Conservation (phyloP, 208 protist genomes). For the Acanthamoeba sp. region DNA sequence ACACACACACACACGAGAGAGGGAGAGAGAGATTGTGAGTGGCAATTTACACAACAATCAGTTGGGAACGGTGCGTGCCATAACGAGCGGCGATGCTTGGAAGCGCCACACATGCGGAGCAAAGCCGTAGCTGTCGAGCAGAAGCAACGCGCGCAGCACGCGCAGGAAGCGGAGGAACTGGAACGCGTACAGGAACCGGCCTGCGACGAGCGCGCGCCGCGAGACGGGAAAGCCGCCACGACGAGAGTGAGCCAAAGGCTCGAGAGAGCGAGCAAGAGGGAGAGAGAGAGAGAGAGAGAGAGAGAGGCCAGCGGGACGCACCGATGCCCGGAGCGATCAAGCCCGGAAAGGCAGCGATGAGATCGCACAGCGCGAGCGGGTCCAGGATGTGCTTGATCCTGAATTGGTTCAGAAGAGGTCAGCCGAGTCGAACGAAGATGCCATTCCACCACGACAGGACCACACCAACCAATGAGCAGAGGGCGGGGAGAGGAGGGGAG, state of each 20-base stretch:
- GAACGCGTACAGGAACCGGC: constrained; percentile 44
- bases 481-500: neutral
- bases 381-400: constrained; percentile 30
- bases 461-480: neutral
- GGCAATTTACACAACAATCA: neutral
- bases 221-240: too few relatives aligned
- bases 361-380: neutral
- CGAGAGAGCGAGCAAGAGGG: too few relatives aligned
- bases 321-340: neutral
- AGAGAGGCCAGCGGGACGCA: neutral
- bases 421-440: neutral
- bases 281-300: too few relatives aligned
- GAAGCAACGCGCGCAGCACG: neutral
- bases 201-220: neutral
- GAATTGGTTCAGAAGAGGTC: neutral
- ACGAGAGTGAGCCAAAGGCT: neutral
- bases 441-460: neutral
- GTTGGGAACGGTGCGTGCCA: neutral
- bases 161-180: constrained; percentile 68
- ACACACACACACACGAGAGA: too few relatives aligned
- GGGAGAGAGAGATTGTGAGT: too few relatives aligned
- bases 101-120: neutral
- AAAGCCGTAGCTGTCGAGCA: constrained; percentile 54
- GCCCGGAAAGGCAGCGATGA: constrained; percentile 15
- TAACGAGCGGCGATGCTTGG: neutral